Percentiles rank a stretch among this genome's conserved stretches.
phyloP scores from a whole-genome alignment of 2,329 filamentous ascomycete genomes.

The Fusarium illudens region DNA sequence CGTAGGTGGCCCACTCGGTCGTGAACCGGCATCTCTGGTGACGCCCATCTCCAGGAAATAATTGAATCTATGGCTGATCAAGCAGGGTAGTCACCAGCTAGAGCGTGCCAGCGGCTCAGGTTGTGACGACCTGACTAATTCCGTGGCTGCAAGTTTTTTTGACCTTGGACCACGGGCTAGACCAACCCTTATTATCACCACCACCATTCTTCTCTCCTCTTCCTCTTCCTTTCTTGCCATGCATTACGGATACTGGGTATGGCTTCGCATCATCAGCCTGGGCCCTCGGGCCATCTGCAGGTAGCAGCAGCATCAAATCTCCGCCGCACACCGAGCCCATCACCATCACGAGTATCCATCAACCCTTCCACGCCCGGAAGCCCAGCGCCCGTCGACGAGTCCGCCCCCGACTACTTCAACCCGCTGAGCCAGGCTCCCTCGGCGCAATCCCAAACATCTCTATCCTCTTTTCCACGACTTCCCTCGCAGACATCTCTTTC shows the following conservation, averaged over 20 bases:
- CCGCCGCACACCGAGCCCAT: conserved; percentile 30
- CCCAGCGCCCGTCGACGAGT: conserved; percentile 33
- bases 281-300: conserved; percentile 31
- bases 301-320: neutral
- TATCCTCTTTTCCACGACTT: conserved; percentile 19
- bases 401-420: conserved; percentile 39
- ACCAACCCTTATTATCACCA: neutral
- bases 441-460: conserved; percentile 34
- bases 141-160: conserved; percentile 7
- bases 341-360: conserved; percentile 13
- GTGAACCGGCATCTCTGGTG: neutral
- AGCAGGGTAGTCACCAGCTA: neutral
- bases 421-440: conserved; percentile 33
- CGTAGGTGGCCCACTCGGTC: conserved; percentile 8
- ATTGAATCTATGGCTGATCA: neutral
- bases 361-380: conserved; percentile 25
- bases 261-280: conserved; percentile 31
- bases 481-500: conserved; percentile 27
- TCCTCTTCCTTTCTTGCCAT: conserved; percentile 7
- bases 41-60: neutral
- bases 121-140: conserved; percentile 28
- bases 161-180: neutral
- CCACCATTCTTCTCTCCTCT: neutral
- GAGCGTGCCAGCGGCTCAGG: neutral
- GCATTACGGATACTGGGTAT: conserved; percentile 31